Conservation (phyloP, 352 stramenopile species). For the Globisporangium irregulare region DNA sequence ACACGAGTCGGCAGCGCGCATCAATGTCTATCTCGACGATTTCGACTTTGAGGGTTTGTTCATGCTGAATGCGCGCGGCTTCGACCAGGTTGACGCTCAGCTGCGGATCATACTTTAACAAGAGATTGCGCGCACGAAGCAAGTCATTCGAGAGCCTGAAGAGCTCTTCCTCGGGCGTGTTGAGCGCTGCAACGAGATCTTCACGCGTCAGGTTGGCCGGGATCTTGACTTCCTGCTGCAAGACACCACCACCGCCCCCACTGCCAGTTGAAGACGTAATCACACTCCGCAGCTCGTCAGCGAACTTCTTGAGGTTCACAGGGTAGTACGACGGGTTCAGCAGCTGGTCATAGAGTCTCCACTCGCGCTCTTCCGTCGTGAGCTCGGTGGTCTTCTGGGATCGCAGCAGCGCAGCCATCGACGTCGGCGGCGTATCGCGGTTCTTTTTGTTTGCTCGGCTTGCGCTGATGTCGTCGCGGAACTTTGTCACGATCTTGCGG, state of each 20-base stretch:
- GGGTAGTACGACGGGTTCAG: slow-evolving; percentile 75
- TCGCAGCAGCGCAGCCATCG: slow-evolving; percentile 48
- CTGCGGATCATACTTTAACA: slow-evolving; percentile 67
- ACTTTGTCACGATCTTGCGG: slow-evolving; percentile 68
- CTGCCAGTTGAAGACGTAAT: neutral
- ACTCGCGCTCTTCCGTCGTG: slow-evolving; percentile 65
- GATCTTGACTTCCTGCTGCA: slow-evolving; percentile 21
- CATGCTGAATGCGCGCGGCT: slow-evolving; percentile 35
- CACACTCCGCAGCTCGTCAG: slow-evolving; percentile 13
- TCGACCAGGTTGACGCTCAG: slow-evolving; percentile 51
- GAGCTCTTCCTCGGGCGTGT: slow-evolving; percentile 70
- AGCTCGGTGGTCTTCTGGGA: slow-evolving; percentile 46
- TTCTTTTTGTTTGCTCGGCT: slow-evolving; percentile 12
- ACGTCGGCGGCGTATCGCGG: slow-evolving; percentile 18
- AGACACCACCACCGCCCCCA: slow-evolving; percentile 7
- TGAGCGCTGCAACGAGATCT: slow-evolving; percentile 53
- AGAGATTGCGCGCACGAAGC: slow-evolving; percentile 50
- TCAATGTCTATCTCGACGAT: slow-evolving; percentile 85
- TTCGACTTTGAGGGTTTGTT: slow-evolving; percentile 25
- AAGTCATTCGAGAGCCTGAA: slow-evolving; percentile 61
- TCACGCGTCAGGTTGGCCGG: slow-evolving; percentile 48
- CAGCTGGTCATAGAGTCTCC: slow-evolving; percentile 64
- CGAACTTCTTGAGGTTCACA: slow-evolving; percentile 41
- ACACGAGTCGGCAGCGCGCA: slow-evolving; percentile 80
- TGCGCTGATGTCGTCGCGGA: slow-evolving; percentile 44